These are phyloP conservation scores for Eleusine coracana DNA, from an alignment of 176 grass and related monocot genomes.

Conservation along the genomic window DNA sequence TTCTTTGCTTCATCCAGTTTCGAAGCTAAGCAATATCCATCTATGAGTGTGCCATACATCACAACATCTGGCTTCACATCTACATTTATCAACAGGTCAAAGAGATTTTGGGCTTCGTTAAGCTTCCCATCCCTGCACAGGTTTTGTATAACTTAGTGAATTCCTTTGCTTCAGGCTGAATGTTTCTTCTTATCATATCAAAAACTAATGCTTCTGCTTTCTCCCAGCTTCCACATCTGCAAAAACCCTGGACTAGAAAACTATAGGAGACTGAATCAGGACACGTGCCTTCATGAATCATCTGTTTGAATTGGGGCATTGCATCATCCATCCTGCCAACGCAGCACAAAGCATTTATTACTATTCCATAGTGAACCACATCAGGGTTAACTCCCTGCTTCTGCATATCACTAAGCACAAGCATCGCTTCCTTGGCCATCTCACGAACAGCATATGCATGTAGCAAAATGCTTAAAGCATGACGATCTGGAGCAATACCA, in stretches of 20 bases:
- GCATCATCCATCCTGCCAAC: conserved; percentile 12
- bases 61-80: conserved; percentile 14
- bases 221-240: conserved; percentile 15
- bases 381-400: conserved; percentile 2
- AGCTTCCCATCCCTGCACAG: conserved; percentile 24
- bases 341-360: conserved; percentile 20
- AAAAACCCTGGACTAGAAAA: neutral
- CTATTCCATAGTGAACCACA: conserved; percentile 10
- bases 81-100: conserved; percentile 27
- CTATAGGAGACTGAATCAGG: neutral
- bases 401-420: conserved; percentile 1
- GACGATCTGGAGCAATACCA: neutral
- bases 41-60: conserved; percentile 28
- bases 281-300: neutral
- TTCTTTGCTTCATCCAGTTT: conserved; percentile 21
- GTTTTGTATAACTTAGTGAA: conserved; percentile 28
- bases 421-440: conserved; percentile 16
- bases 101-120: conserved; percentile 28
- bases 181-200: conserved; percentile 33
- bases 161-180: neutral
- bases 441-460: neutral
- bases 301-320: conserved; percentile 19
- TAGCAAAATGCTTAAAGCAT: neutral
- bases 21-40: conserved; percentile 20
- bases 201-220: conserved; percentile 34